Percentiles rank a stretch among this genome's conserved stretches.
phyloP scores from a whole-genome alignment of 768 basidiomycete genomes.

The Termitomyces sp. region DNA sequence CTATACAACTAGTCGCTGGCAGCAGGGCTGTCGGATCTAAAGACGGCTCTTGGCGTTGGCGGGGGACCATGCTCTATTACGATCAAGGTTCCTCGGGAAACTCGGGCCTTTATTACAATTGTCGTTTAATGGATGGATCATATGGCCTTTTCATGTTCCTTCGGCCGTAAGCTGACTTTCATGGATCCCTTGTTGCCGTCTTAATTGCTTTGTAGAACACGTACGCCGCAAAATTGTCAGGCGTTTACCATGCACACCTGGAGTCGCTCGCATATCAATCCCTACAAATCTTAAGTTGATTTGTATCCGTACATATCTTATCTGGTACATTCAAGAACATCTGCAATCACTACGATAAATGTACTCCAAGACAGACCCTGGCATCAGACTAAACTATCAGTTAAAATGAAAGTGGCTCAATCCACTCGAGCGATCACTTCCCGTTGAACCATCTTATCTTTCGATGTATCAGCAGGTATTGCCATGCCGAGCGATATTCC shows the following conservation, averaged over 20 bases:
- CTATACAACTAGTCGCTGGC: constrained; percentile 43
- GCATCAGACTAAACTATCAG: not conserved
- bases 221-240: constrained; percentile 23
- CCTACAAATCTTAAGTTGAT: constrained; percentile 1
- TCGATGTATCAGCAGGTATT: no score
- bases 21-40: constrained; percentile 30
- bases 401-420: not conserved
- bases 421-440: no score
- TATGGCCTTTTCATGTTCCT: constrained; percentile 46
- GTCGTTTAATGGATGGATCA: constrained; percentile 26
- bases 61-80: constrained; percentile 49
- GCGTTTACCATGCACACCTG: constrained; percentile 14
- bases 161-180: constrained; percentile 30
- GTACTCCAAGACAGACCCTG: not conserved
- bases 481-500: no score
- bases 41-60: constrained; percentile 49
- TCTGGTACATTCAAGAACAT: not conserved
- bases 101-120: constrained; percentile 39
- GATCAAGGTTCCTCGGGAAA: constrained; percentile 36
- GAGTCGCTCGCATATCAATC: constrained; percentile 10
- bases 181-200: not conserved
- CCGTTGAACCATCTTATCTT: no score
- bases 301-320: not conserved
- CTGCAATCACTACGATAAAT: not conserved
- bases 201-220: constrained; percentile 17